phyloP scores from a whole-genome alignment of 208 protist species.

The Borovskyia barvae region DNA sequence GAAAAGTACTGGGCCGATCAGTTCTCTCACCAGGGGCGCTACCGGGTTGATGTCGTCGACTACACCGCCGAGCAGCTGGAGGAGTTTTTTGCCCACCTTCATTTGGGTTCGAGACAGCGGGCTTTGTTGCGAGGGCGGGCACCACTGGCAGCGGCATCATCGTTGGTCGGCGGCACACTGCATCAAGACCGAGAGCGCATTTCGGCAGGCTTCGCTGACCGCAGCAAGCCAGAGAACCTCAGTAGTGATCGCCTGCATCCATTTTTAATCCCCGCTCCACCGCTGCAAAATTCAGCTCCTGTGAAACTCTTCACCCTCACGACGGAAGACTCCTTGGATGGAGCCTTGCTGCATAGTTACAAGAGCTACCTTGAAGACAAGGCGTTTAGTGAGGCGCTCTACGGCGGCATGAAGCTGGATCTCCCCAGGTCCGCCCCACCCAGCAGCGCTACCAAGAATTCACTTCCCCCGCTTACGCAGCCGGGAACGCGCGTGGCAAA shows the following conservation, averaged over 20 bases:
- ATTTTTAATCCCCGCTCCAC: background rate
- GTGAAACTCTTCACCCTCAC: constrained; percentile 90
- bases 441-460: too few relatives aligned
- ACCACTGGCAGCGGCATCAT: constrained; percentile 55
- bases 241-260: background rate
- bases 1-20: constrained; percentile 34
- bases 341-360: constrained; percentile 60
- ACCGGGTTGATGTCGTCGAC: constrained; percentile 40
- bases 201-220: background rate
- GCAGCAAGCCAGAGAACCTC: background rate
- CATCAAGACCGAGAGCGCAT: constrained; percentile 28
- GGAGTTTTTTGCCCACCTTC: constrained; percentile 67
- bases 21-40: constrained; percentile 21
- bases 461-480: too few relatives aligned
- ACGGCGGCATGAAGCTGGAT: constrained; percentile 3
- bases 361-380: constrained; percentile 74
- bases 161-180: constrained; percentile 65
- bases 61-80: constrained; percentile 67
- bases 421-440: background rate
- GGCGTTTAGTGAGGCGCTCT: constrained; percentile 34
- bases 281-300: constrained; percentile 27
- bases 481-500: too few relatives aligned
- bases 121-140: constrained; percentile 61
- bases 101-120: constrained; percentile 37
- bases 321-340: constrained; percentile 40